These are phyloP conservation scores for Chaetothyriales sp. DNA, from an alignment of 2,329 filamentous ascomycete species.

Conservation along the genomic window DNA sequence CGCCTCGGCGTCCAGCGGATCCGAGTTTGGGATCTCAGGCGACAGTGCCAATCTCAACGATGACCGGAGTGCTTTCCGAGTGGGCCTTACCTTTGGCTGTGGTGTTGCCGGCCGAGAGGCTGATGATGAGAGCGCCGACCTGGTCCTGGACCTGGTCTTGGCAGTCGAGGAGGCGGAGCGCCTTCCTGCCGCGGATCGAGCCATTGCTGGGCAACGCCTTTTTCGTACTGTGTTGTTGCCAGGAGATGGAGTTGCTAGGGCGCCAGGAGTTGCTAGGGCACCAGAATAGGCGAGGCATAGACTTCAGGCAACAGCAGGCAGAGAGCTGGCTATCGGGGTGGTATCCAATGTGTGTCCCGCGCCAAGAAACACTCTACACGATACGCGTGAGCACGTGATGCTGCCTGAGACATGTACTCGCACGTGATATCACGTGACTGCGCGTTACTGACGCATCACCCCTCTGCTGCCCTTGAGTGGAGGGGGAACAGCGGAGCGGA, in stretches of 20 bases:
- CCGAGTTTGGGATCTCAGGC: slow-evolving; percentile 17
- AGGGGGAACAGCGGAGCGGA: too few species aligned
- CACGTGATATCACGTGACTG: not conserved
- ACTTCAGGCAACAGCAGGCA: slow-evolving; percentile 4
- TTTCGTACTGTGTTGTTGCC: too few species aligned
- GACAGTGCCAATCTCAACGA: not conserved
- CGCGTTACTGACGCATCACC: too few species aligned
- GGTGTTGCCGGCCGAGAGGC: too few species aligned
- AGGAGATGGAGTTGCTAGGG: too few species aligned
- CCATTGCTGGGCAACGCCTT: not conserved
- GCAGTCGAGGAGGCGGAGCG: too few species aligned
- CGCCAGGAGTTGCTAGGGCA: too few species aligned
- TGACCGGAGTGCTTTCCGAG: not conserved
- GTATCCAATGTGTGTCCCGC: not conserved
- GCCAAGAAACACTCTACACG: not conserved
- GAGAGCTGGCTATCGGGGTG: slow-evolving; percentile 1
- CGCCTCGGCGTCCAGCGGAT: slow-evolving; percentile 9
- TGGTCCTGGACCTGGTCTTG: not conserved
- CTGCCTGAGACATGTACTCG: not conserved
- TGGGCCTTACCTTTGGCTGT: too few species aligned
- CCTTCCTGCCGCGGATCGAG: not conserved
- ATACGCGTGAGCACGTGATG: not conserved
- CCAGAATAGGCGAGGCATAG: slow-evolving; percentile 3
- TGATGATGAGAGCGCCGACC: not conserved
- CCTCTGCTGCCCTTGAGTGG: too few species aligned